phyloP scores from a whole-genome alignment of 768 basidiomycete species.

The Hypholoma fasciculare region DNA sequence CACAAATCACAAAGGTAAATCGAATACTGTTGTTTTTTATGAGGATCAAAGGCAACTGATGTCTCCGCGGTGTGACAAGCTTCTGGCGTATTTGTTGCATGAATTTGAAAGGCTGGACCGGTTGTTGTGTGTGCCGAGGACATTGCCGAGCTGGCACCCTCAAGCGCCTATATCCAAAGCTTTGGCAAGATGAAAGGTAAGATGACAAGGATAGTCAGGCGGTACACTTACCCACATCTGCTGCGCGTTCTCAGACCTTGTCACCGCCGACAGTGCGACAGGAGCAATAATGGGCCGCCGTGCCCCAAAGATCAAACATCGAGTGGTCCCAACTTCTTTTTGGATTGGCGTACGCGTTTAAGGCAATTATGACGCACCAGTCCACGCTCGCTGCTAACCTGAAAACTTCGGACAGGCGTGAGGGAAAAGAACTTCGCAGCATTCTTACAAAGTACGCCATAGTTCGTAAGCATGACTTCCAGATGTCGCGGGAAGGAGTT shows the following conservation, averaged over 20 bases:
- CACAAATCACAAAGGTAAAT: background rate
- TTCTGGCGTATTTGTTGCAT: background rate
- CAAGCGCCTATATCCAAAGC: constrained; percentile 12
- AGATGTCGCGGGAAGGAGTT: background rate
- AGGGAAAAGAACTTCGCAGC: background rate
- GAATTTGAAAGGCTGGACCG: background rate
- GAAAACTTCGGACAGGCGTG: background rate
- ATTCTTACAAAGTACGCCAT: no score
- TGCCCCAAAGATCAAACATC: background rate
- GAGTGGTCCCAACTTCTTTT: constrained; percentile 3
- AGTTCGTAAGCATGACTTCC: background rate
- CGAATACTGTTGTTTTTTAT: background rate
- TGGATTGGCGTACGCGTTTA: background rate
- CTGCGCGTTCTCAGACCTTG: constrained; percentile 1
- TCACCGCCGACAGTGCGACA: background rate
- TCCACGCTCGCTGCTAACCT: background rate
- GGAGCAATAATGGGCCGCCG: background rate
- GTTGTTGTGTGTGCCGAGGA: constrained; percentile 2
- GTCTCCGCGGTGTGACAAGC: background rate
- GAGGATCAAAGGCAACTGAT: background rate
- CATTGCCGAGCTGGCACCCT: background rate
- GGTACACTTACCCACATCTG: background rate
- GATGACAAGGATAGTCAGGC: background rate
- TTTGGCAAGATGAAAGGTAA: background rate
- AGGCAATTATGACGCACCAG: background rate